phyloP scores from a whole-genome alignment of 2,329 filamentous ascomycete species.

The Sclerotinia trifoliorum region DNA sequence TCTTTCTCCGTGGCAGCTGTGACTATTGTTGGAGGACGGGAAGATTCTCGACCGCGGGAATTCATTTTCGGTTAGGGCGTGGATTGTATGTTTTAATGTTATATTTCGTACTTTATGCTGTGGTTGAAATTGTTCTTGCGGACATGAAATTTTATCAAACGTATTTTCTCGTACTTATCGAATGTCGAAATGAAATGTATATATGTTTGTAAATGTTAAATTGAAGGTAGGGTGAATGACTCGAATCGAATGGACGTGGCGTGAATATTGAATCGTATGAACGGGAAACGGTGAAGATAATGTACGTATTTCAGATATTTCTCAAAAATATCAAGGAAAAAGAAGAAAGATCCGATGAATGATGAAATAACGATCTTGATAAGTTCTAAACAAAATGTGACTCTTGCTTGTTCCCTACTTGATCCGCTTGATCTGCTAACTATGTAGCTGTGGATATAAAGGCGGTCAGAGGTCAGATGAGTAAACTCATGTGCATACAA shows the following conservation, averaged over 20 bases:
- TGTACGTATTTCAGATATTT: neutral
- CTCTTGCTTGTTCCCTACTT: slow-evolving; percentile 7
- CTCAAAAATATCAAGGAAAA: neutral
- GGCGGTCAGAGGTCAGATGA: slow-evolving; percentile 16
- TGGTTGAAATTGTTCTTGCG: neutral
- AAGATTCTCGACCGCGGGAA: slow-evolving; percentile 8
- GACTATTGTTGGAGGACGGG: slow-evolving; percentile 29
- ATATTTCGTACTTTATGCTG: neutral
- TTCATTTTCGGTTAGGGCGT: neutral
- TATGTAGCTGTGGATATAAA: slow-evolving; percentile 17
- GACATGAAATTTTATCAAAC: neutral
- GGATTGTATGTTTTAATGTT: neutral
- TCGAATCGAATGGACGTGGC: neutral
- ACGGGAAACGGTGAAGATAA: slow-evolving; percentile 4
- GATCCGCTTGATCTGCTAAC: slow-evolving; percentile 7
- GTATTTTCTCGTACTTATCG: neutral
- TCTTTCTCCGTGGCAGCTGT: slow-evolving; percentile 36
- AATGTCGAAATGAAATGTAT: neutral
- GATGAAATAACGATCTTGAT: neutral
- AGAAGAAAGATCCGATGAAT: slow-evolving; percentile 1
- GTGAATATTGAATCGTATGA: neutral
- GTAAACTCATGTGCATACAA: slow-evolving; percentile 8
- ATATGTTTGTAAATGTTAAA: neutral
- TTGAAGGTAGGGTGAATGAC: neutral
- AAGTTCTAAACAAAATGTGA: slow-evolving; percentile 1